Percentiles rank a stretch among this genome's conserved stretches.
These are phyloP conservation scores for Pelargonium exstipulatum DNA, from an alignment of 441 rosid genomes.

Conservation along the genomic window DNA sequence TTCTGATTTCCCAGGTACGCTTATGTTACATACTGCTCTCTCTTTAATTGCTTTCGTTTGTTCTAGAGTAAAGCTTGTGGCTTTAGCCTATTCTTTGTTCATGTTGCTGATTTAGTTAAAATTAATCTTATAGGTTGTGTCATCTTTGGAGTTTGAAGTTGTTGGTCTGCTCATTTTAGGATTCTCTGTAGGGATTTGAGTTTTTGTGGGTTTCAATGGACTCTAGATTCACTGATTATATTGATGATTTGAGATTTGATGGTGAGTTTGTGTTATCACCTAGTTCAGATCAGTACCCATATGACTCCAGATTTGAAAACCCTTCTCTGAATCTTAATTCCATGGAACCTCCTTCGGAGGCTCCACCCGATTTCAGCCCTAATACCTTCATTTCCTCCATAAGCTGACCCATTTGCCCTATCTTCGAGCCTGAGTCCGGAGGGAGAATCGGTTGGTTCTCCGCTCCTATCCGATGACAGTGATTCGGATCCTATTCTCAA, in stretches of 20 bases:
- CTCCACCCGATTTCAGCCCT: conserved; percentile 22
- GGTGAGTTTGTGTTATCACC: conserved; percentile 22
- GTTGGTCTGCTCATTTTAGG: neutral
- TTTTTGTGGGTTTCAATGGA: conserved; percentile 26
- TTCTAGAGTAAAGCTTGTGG: no score
- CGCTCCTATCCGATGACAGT: conserved; percentile 37
- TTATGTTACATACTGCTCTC: no score
- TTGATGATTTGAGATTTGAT: conserved; percentile 27
- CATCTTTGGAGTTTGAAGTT: neutral
- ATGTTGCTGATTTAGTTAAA: neutral
- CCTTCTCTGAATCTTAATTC: conserved; percentile 31
- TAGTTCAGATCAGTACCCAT: conserved; percentile 23
- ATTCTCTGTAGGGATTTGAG: neutral
- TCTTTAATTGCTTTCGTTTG: no score
- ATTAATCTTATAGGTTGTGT: no score
- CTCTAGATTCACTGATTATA: conserved; percentile 27
- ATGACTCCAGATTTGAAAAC: conserved; percentile 21
- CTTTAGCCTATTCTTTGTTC: neutral
- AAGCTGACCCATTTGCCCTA: conserved; percentile 16
- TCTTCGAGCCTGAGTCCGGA: conserved; percentile 27
- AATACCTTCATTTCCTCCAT: conserved; percentile 23
- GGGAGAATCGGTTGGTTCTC: conserved; percentile 30
- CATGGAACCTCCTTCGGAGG: conserved; percentile 24
- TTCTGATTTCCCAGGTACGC: no score
- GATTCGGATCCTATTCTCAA: conserved; percentile 49